Conservation (phyloP, 140 eudicot species). For the Anethum foeniculum region DNA sequence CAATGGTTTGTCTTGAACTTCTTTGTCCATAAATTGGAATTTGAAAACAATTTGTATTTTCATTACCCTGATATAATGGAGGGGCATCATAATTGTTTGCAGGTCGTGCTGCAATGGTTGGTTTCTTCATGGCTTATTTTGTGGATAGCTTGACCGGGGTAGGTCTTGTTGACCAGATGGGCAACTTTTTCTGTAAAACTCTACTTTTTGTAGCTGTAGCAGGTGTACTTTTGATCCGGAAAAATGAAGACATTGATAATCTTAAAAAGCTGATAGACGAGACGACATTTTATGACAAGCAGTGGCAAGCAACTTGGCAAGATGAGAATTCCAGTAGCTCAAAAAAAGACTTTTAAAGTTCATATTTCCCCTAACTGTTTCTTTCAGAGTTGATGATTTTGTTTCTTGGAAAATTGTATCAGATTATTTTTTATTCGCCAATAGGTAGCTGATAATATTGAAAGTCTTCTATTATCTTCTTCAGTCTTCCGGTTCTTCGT, state of each 20-base stretch:
- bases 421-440: not conserved
- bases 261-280: slow-evolving; percentile 80
- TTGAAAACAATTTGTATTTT: too few relatives aligned
- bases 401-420: not conserved
- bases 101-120: slow-evolving; percentile 99
- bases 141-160: slow-evolving; percentile 98
- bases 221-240: slow-evolving; percentile 75
- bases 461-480: not conserved
- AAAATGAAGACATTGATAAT: slow-evolving; percentile 82
- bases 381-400: not conserved
- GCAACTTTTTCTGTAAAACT: slow-evolving; percentile 99
- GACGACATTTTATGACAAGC: slow-evolving; percentile 92
- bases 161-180: slow-evolving; percentile 97
- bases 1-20: slow-evolving; percentile 50
- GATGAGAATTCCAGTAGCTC: slow-evolving; percentile 44
- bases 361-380: not conserved
- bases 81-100: slow-evolving; percentile 13
- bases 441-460: not conserved
- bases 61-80: not conserved
- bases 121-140: slow-evolving; percentile 98
- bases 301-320: slow-evolving; percentile 99
- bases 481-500: not conserved
- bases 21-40: not conserved
- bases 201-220: slow-evolving; percentile 79
- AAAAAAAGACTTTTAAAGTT: slow-evolving; percentile 25